phyloP scores from a whole-genome alignment of 1,284 basidiomycete genomes.

The Ganoderma sp. region DNA sequence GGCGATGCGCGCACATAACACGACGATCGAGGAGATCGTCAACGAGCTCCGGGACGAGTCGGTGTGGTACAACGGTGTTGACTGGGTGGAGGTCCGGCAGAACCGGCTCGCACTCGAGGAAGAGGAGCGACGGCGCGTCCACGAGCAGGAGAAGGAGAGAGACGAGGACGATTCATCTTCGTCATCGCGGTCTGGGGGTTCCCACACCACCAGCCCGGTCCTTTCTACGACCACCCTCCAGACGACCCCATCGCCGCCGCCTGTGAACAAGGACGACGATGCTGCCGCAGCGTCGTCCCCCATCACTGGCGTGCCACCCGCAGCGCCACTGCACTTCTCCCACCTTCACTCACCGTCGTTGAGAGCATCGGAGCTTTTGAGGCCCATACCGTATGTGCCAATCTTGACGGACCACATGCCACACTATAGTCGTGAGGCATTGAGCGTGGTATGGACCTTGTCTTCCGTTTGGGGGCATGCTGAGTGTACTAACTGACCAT shows the following conservation, averaged over 20 bases:
- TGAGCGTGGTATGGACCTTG: conserved; percentile 55
- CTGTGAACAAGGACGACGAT: conserved; percentile 49
- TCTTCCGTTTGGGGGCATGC: conserved; percentile 6
- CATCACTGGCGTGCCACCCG: conserved; percentile 37
- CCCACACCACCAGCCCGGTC: conserved; percentile 72
- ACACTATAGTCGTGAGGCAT: conserved; percentile 60
- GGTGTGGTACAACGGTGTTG: conserved; percentile 70
- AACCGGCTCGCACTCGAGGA: conserved; percentile 42
- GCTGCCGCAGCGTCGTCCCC: conserved; percentile 37
- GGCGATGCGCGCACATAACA: conserved; percentile 53
- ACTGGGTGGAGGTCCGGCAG: conserved; percentile 60
- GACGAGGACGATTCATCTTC: conserved; percentile 53
- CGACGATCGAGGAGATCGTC: conserved; percentile 67
- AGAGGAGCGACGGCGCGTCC: conserved; percentile 35
- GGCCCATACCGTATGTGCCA: conserved; percentile 72
- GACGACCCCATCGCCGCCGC: conserved; percentile 76
- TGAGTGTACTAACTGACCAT: conserved; percentile 17
- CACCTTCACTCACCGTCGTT: conserved; percentile 53
- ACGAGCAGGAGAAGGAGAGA: conserved; percentile 28
- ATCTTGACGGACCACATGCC: conserved; percentile 64
- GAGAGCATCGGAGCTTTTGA: conserved; percentile 60
- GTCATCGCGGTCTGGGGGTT: conserved; percentile 54
- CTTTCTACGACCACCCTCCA: conserved; percentile 75
- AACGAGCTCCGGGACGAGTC: conserved; percentile 59
- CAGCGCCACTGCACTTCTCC: conserved; percentile 40